Evolutionary conservation across 169 alveolate species (phyloP).

Genomic region (Plasmodium vinckei): DNA sequence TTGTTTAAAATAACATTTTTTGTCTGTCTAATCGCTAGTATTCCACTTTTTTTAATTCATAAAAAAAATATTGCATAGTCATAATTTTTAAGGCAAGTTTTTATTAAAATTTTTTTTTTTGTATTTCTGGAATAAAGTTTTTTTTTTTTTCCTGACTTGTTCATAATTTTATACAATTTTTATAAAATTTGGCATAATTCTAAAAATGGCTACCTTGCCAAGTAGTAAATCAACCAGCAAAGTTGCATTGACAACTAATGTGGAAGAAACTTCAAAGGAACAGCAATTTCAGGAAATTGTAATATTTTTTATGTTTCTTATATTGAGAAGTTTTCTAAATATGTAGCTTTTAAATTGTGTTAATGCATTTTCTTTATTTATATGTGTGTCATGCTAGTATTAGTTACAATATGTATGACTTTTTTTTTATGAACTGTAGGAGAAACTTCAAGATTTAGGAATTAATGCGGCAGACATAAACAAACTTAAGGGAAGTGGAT

Average conservation of each 20-base stretch:
- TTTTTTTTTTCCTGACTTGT: constrained; percentile 10
- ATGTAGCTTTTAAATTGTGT: no score
- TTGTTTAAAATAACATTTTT: constrained; percentile 22
- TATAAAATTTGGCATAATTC: not conserved
- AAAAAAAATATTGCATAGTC: no score
- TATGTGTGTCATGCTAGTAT: no score
- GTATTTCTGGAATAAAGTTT: not conserved
- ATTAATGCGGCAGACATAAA: constrained; percentile 93
- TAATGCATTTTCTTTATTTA: no score
- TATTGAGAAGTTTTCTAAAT: no score
- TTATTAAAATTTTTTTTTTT: not conserved
- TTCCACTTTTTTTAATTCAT: not conserved
- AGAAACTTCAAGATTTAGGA: constrained; percentile 91
- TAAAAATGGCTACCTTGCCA: constrained; percentile 61
- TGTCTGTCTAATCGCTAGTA: not conserved
- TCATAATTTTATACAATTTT: constrained; percentile 25
- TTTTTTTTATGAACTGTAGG: constrained; percentile 36
- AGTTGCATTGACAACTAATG: constrained; percentile 23
- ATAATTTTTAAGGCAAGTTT: no score
- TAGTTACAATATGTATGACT: not conserved
- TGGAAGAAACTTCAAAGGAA: constrained; percentile 23
- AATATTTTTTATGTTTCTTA: not conserved
- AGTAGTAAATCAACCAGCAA: constrained; percentile 55
- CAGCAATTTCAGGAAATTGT: constrained; percentile 64
- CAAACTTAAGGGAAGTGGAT: constrained; percentile 93